Conservation (phyloP, 805 yeast species). For the Lipomyces oligophaga region DNA sequence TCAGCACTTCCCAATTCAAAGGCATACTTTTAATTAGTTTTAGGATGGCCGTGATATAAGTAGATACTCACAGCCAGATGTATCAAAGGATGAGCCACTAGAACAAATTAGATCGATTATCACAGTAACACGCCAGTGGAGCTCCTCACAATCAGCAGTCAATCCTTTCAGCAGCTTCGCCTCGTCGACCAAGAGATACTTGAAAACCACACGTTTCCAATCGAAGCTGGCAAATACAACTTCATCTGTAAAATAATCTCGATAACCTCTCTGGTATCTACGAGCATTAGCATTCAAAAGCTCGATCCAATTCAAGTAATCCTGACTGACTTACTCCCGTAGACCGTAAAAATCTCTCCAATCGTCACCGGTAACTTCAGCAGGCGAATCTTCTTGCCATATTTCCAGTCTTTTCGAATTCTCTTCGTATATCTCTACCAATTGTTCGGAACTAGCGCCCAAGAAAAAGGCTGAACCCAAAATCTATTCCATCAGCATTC, state of each 20-base stretch:
- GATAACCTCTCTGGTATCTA: constrained; percentile 37
- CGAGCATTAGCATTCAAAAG: neutral
- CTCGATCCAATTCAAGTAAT: neutral
- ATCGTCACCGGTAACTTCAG: constrained; percentile 39
- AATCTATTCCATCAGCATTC: constrained; percentile 4
- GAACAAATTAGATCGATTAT: constrained; percentile 7
- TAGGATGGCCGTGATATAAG: no score
- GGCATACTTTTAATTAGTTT: constrained; percentile 31
- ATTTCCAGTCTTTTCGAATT: constrained; percentile 27
- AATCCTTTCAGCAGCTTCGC: constrained; percentile 26
- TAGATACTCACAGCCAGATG: constrained; percentile 34
- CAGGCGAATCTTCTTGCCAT: constrained; percentile 42
- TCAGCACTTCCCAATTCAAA: constrained; percentile 37
- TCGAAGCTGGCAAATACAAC: constrained; percentile 34
- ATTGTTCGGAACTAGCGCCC: constrained; percentile 38
- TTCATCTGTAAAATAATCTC: constrained; percentile 41
- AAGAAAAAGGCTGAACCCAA: constrained; percentile 39
- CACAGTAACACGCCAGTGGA: neutral
- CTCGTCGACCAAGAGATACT: constrained; percentile 30
- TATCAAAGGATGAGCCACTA: constrained; percentile 36
- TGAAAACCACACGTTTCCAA: constrained; percentile 36
- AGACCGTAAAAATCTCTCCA: constrained; percentile 37
- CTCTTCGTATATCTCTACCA: constrained; percentile 35
- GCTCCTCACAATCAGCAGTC: constrained; percentile 20
- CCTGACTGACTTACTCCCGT: constrained; percentile 15